Percentiles rank a stretch among this genome's conserved stretches.
These are phyloP conservation scores for Silene uniflora DNA, from an alignment of 148 eudicot species.

Conservation along the genomic window DNA sequence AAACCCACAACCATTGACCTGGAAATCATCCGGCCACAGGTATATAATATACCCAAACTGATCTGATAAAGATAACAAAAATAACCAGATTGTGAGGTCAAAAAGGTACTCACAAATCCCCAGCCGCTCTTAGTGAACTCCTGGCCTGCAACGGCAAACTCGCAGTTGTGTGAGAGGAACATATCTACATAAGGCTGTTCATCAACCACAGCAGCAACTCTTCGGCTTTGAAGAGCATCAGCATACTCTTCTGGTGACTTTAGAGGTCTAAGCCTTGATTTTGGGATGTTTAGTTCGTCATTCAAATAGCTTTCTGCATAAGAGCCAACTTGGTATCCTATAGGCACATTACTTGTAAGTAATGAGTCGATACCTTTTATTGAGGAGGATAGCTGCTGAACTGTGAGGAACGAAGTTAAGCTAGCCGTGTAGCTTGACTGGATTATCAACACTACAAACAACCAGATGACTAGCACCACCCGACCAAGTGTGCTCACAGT, in stretches of 20 bases:
- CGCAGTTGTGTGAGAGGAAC: conserved; percentile 58
- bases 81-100: background rate
- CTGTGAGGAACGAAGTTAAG: conserved; percentile 83
- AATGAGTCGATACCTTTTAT: conserved; percentile 73
- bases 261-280: conserved; percentile 60
- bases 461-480: conserved; percentile 74
- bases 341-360: conserved; percentile 41
- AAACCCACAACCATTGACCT: no score
- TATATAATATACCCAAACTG: no score
- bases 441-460: conserved; percentile 77
- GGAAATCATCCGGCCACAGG: no score
- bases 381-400: conserved; percentile 62
- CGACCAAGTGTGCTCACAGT: conserved; percentile 87
- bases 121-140: conserved; percentile 78
- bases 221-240: conserved; percentile 51
- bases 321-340: conserved; percentile 85
- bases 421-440: conserved; percentile 93
- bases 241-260: conserved; percentile 69
- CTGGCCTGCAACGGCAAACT: conserved; percentile 57
- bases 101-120: conserved; percentile 97
- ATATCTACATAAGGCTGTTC: conserved; percentile 72
- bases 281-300: conserved; percentile 63
- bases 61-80: no score
- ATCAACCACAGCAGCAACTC: conserved; percentile 86
- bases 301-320: conserved; percentile 61